phyloP scores from a whole-genome alignment of 2,329 filamentous ascomycete genomes.

The Aspergillus tanneri region DNA sequence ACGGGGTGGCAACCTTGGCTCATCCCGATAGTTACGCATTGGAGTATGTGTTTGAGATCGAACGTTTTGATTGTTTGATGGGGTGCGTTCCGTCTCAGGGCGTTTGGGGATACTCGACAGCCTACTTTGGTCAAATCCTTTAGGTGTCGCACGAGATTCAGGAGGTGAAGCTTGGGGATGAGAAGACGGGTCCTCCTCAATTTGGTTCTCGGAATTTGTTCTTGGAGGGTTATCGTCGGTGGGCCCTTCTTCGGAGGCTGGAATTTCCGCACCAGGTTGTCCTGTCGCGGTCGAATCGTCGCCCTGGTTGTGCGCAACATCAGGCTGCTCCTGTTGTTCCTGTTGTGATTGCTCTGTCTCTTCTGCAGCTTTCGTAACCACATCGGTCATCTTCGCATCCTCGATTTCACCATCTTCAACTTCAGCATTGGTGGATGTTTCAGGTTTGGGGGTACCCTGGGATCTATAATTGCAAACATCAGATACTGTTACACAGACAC shows the following conservation, averaged over 20 bases:
- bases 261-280: conserved; percentile 5
- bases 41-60: conserved; percentile 40
- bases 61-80: conserved; percentile 24
- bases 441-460: conserved; percentile 26
- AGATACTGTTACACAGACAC: conserved; percentile 15
- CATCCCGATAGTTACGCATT: conserved; percentile 38
- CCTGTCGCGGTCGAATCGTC: conserved; percentile 11
- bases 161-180: conserved; percentile 20
- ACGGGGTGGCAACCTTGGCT: conserved; percentile 39
- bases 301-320: conserved; percentile 10
- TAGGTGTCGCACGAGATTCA: conserved; percentile 26
- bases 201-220: conserved; percentile 11
- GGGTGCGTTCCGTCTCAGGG: conserved; percentile 38
- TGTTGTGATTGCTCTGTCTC: conserved; percentile 6
- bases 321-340: conserved; percentile 18
- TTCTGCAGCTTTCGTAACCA: conserved; percentile 9
- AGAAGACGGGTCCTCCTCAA: conserved; percentile 13
- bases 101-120: conserved; percentile 38
- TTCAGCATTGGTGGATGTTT: conserved; percentile 33
- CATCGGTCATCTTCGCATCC: conserved; percentile 45
- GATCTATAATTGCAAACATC: conserved; percentile 26
- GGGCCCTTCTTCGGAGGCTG: conserved; percentile 9
- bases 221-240: conserved; percentile 12
- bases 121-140: conserved; percentile 30
- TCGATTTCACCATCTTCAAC: conserved; percentile 49